These are phyloP conservation scores for Cinchona pubescens DNA, from an alignment of 257 asterid genomes.

Conservation along the genomic window DNA sequence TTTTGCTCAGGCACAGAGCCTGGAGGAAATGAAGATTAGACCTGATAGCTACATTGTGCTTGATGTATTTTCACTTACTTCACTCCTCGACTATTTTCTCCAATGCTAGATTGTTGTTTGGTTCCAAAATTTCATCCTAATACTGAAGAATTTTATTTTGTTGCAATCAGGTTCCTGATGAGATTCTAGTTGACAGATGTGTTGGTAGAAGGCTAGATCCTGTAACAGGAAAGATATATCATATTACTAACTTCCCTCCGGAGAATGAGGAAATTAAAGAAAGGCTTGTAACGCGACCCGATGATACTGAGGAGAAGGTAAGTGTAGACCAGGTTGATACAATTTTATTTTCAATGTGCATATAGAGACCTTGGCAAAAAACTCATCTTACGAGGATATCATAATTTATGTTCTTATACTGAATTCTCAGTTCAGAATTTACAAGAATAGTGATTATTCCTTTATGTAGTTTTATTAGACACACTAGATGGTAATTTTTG, in stretches of 20 bases:
- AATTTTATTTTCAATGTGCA: neutral
- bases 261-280: constrained; percentile 72
- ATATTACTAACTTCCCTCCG: constrained; percentile 63
- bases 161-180: constrained; percentile 79
- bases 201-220: constrained; percentile 92
- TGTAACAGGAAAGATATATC: constrained; percentile 73
- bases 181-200: constrained; percentile 72
- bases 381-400: neutral
- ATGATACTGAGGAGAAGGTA: constrained; percentile 92
- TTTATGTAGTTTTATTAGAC: too few species aligned
- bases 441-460: neutral
- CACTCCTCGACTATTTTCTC: neutral
- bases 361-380: neutral
- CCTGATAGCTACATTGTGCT: constrained; percentile 83
- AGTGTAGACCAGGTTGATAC: constrained; percentile 6
- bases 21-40: constrained; percentile 67
- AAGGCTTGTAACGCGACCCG: constrained; percentile 79
- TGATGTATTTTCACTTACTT: constrained; percentile 41
- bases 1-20: constrained; percentile 78
- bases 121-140: neutral
- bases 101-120: neutral
- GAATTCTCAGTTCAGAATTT: too few species aligned
- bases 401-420: too few species aligned
- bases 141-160: constrained; percentile 10
- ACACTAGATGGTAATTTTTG: neutral